A percentile compares a stretch with the other conserved stretches of the same genome.
phyloP scores from a whole-genome alignment of 352 stramenopile genomes.

The Plasmopara muralis region DNA sequence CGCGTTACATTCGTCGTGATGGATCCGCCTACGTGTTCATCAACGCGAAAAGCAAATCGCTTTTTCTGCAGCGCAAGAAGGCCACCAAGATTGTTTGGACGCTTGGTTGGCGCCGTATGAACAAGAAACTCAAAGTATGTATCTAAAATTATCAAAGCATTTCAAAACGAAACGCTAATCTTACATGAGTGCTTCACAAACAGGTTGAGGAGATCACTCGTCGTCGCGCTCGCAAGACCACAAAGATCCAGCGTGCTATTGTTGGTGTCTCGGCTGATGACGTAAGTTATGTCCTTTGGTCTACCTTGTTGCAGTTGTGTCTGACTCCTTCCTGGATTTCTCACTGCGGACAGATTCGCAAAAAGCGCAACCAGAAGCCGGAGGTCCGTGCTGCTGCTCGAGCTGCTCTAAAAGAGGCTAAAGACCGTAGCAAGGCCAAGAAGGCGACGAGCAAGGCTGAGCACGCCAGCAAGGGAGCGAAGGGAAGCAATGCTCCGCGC shows the following conservation, averaged over 20 bases:
- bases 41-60: constrained; percentile 96
- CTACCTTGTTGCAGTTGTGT: neutral
- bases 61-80: constrained; percentile 99
- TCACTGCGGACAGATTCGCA: constrained; percentile 82
- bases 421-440: constrained; percentile 87
- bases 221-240: constrained; percentile 88
- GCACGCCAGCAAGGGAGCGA: constrained; percentile 49
- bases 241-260: constrained; percentile 96
- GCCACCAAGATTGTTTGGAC: constrained; percentile 99
- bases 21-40: constrained; percentile 93
- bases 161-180: neutral
- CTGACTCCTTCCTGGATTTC: neutral
- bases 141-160: neutral
- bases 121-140: constrained; percentile 98
- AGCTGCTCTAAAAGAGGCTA: constrained; percentile 89
- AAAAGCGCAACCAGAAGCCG: constrained; percentile 96
- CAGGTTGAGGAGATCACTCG: constrained; percentile 76
- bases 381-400: constrained; percentile 87
- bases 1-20: constrained; percentile 98
- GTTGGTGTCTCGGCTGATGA: constrained; percentile 95
- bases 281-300: constrained; percentile 29
- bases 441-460: constrained; percentile 58
- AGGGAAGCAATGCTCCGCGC: constrained; percentile 57
- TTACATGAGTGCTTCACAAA: constrained; percentile 1
- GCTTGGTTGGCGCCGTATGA: constrained; percentile 94